Evolutionary conservation across 1,139 yeast species (phyloP).

Genomic region (Yamadazyma triangularis): DNA sequence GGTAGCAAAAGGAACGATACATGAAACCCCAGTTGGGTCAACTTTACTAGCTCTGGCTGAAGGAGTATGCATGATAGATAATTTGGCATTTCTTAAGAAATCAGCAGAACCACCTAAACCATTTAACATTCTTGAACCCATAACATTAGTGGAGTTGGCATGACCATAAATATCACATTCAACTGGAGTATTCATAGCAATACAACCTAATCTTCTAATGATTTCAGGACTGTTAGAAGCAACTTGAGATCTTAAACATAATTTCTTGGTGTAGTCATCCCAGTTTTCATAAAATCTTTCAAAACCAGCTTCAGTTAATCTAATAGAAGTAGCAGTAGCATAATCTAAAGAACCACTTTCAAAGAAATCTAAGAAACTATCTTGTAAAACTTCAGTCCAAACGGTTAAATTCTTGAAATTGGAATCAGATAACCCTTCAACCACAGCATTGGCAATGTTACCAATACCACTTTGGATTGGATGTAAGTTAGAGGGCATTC

Average conservation of each 20-base stretch:
- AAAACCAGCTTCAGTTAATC: slow-evolving; percentile 89
- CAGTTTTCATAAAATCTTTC: slow-evolving; percentile 83
- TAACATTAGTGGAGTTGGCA: slow-evolving; percentile 95
- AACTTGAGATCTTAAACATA: slow-evolving; percentile 88
- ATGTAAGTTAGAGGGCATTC: slow-evolving; percentile 87
- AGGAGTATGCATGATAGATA: slow-evolving; percentile 97
- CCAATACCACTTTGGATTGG: slow-evolving; percentile 98
- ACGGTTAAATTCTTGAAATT: slow-evolving; percentile 82
- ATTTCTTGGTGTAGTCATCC: slow-evolving; percentile 78
- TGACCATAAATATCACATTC: slow-evolving; percentile 98
- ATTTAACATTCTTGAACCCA: slow-evolving; percentile 95
- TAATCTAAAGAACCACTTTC: slow-evolving; percentile 88
- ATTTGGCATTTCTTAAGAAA: slow-evolving; percentile 91
- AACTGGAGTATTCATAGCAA: slow-evolving; percentile 99
- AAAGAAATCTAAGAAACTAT: slow-evolving; percentile 90
- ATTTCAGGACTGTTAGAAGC: slow-evolving; percentile 95
- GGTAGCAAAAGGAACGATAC: slow-evolving; percentile 93
- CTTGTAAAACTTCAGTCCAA: slow-evolving; percentile 98
- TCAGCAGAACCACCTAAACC: slow-evolving; percentile 98
- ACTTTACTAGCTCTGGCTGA: slow-evolving; percentile 90
- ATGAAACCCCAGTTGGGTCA: slow-evolving; percentile 91
- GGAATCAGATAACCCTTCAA: slow-evolving; percentile 88
- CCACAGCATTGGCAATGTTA: slow-evolving; percentile 96
- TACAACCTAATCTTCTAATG: slow-evolving; percentile 93
- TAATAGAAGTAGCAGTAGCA: slow-evolving; percentile 94